Evolutionary conservation across 1,284 basidiomycete genomes (phyloP).

Genomic region (Sporisorium exsertum): DNA sequence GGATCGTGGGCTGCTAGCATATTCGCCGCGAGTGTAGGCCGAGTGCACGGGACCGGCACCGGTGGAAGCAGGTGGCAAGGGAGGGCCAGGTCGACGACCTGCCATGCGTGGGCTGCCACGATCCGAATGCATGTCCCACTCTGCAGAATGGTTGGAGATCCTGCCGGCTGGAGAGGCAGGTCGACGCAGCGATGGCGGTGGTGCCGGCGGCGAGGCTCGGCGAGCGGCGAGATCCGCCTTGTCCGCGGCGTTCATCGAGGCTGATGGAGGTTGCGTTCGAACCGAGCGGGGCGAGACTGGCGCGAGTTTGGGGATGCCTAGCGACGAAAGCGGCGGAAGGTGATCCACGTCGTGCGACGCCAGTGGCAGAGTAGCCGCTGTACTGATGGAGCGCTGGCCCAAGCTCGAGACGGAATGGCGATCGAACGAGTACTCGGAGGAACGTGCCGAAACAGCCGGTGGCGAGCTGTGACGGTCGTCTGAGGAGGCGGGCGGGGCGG

Average conservation of each 20-base stretch:
- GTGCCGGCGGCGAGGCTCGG: constrained; percentile 26
- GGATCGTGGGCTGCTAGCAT: constrained; percentile 28
- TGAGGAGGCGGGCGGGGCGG: constrained; percentile 10
- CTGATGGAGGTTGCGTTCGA: background rate
- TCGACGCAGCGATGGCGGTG: constrained; percentile 26
- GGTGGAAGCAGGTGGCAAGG: constrained; percentile 11
- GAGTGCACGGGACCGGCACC: constrained; percentile 12
- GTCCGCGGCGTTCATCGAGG: constrained; percentile 25
- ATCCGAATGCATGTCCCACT: constrained; percentile 44
- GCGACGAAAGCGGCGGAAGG: constrained; percentile 19
- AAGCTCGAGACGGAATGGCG: constrained; percentile 37
- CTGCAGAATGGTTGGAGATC: constrained; percentile 43
- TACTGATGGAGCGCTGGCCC: constrained; percentile 39
- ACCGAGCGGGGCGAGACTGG: constrained; percentile 3
- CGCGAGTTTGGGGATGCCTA: constrained; percentile 14
- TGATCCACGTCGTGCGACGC: constrained; percentile 27
- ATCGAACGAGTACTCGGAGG: constrained; percentile 37
- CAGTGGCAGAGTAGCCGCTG: constrained; percentile 23
- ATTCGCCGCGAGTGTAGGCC: constrained; percentile 34
- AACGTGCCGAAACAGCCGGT: constrained; percentile 29
- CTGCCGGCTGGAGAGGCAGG: constrained; percentile 39
- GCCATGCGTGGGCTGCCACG: constrained; percentile 38
- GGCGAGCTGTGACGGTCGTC: constrained; percentile 47
- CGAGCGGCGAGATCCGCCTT: constrained; percentile 25
- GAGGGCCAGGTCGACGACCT: constrained; percentile 21